A percentile compares a stretch with the other conserved stretches of the same genome.
phyloP scores from a whole-genome alignment of 2,329 filamentous ascomycete species.

The Macrophomina tecta region DNA sequence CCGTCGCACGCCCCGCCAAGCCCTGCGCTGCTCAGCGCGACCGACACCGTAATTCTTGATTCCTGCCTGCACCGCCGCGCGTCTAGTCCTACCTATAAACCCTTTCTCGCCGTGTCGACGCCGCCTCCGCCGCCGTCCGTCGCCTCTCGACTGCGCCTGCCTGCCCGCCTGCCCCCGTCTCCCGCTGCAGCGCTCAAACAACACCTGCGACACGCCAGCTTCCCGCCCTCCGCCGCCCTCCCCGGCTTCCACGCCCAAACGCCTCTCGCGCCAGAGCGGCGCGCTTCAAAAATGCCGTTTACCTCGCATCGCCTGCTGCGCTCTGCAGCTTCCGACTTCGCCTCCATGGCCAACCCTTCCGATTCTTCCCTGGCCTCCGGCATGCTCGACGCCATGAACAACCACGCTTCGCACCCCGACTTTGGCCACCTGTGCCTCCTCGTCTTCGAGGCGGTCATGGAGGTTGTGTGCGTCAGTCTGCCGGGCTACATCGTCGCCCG shows the following conservation, averaged over 20 bases:
- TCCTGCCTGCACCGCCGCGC: conserved; percentile 1
- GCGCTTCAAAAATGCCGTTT: conserved; percentile 31
- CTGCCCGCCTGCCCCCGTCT: not conserved
- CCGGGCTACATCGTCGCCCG: conserved; percentile 92
- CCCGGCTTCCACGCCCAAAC: conserved; percentile 50
- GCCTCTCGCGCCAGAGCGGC: conserved; percentile 46
- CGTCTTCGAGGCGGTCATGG: conserved; percentile 92
- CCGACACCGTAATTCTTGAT: conserved; percentile 10
- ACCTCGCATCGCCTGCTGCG: conserved; percentile 17
- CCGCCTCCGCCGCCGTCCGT: not conserved
- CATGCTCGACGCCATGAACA: conserved; percentile 41
- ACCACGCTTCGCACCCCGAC: conserved; percentile 63
- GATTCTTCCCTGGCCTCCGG: conserved; percentile 36
- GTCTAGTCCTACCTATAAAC: conserved; percentile 22
- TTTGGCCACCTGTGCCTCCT: conserved; percentile 75
- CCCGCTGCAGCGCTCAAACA: not conserved
- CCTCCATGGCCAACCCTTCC: conserved; percentile 39
- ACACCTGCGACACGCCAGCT: not conserved
- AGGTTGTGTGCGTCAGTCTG: conserved; percentile 92
- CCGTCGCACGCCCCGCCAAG: conserved; percentile 14
- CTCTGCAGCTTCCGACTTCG: conserved; percentile 35
- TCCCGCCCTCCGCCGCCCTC: not conserved
- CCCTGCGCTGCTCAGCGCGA: conserved; percentile 13
- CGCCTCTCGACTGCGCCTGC: conserved; percentile 5
- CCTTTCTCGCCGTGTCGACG: not conserved